Base-by-base conservation (phyloP, 306 rosid genomes). In the Inga oerstediana region DNA sequence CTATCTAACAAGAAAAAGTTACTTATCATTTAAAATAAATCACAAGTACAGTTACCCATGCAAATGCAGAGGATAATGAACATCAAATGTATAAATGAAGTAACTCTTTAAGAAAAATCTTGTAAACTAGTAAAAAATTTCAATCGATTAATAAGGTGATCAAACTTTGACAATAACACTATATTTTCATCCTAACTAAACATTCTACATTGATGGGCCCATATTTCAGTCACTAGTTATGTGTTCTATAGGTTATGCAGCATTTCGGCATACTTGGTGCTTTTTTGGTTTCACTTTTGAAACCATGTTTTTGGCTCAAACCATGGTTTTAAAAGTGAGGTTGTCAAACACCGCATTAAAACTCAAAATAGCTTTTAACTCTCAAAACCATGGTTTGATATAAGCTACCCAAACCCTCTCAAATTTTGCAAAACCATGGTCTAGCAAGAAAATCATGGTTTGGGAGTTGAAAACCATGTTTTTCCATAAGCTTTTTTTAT, bases 1-100 rank as follows among this genome's bases (percentile, higher is more conserved):
- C 98, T 92, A 82, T 78, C 77, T 85, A 80, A 85, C 80, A 84
- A 56, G 74, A 27, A 82, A 37, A 71, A 64, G 77, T 74, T 68
- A 79, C 67, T 34, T 20, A 41, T 44, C 14, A 71, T 10, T 44
- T 67, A 41, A 11, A 11, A 62, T 17, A 10, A 62, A 5, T 22
- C 68, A 62, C 49, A 82, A 69, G 49, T 62, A 79, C 3, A 37
- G 59, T 52, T 52, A 16, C n/a, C 66, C 72, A 77, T 10, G 35
- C 75, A 52, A 52, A 81, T 68, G 43, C 83, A 74, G 72, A 83
- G 76, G 51, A 77, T 19, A 62, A 45, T 46, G 59, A 79, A 83
- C 64, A 80, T 35, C 30, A 27, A 77, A 69, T 54, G 37, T 32
- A 70, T 22, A 27, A 76, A 32, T 43, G 41, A 82, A 74, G 41